A percentile compares a stretch with the other conserved stretches of the same genome.
These are phyloP conservation scores for Angophora floribunda DNA, from an alignment of 345 rosid genomes.

Conservation along the genomic window DNA sequence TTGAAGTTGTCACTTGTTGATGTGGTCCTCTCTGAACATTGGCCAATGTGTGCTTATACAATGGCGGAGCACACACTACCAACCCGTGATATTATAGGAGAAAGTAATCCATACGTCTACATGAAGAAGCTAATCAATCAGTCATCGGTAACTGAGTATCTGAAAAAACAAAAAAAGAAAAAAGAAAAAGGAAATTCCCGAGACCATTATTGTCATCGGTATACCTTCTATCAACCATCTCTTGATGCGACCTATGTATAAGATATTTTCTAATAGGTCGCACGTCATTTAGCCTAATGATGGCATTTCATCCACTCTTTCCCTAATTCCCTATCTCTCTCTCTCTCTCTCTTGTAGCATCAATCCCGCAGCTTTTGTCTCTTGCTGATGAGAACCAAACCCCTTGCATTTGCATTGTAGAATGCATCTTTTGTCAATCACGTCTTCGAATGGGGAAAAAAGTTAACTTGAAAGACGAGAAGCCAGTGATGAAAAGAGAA, in stretches of 20 bases:
- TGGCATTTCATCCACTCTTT: not conserved
- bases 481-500: not conserved
- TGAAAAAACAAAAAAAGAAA: accelerated
- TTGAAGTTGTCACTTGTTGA: not conserved
- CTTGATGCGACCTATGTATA: not conserved
- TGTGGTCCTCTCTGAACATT: not conserved
- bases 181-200: not conserved
- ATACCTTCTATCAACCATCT: not conserved
- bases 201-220: not conserved
- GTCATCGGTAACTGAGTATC: not conserved
- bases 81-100: not conserved
- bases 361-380: not conserved
- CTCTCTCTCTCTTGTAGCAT: not conserved
- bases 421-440: not conserved
- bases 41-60: not conserved
- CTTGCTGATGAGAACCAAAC: not conserved
- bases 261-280: not conserved
- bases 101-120: not conserved
- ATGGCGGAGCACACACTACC: not conserved
- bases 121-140: not conserved
- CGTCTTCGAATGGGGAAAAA: not conserved
- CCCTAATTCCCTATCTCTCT: not conserved
- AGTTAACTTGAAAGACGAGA: not conserved
- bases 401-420: not conserved
- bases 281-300: not conserved